Evolutionary conservation across 345 rosid species (phyloP).

Genomic region (Populus nigra): DNA sequence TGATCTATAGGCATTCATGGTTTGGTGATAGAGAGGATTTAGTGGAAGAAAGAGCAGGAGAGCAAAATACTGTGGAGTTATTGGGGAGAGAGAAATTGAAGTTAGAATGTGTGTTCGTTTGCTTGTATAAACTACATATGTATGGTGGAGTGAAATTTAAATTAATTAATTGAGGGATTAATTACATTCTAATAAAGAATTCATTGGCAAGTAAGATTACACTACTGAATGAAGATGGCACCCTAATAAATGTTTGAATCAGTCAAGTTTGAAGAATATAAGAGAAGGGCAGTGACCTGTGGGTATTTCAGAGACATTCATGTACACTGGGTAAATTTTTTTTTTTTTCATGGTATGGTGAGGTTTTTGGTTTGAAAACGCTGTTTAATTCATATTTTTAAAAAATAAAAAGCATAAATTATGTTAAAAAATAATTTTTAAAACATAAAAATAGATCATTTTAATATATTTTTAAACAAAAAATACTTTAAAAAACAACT

Average conservation of each 20-base stretch:
- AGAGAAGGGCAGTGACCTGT: too few species aligned
- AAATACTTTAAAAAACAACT: too few species aligned
- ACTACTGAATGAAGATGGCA: conserved; percentile 10
- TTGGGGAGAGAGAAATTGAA: neutral
- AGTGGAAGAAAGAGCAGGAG: neutral
- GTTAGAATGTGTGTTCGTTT: neutral
- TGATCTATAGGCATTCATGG: conserved; percentile 52
- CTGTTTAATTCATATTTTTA: too few species aligned
- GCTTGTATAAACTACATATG: neutral
- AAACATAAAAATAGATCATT: too few species aligned
- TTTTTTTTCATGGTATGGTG: neutral
- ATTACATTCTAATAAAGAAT: neutral
- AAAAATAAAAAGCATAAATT: too few species aligned
- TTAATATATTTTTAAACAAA: too few species aligned
- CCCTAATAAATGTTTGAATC: neutral
- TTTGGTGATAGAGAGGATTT: neutral
- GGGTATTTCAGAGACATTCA: neutral
- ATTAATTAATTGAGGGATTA: neutral
- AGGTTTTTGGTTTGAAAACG: too few species aligned
- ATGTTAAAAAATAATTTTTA: too few species aligned
- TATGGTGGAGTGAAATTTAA: neutral
- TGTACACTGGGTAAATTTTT: neutral
- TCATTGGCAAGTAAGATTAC: neutral
- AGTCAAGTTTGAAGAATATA: neutral
- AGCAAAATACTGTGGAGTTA: neutral